Percentiles rank a stretch among this genome's conserved stretches.
These are phyloP conservation scores for Aquilaria agallochum DNA, from an alignment of 441 rosid species.

Conservation along the genomic window DNA sequence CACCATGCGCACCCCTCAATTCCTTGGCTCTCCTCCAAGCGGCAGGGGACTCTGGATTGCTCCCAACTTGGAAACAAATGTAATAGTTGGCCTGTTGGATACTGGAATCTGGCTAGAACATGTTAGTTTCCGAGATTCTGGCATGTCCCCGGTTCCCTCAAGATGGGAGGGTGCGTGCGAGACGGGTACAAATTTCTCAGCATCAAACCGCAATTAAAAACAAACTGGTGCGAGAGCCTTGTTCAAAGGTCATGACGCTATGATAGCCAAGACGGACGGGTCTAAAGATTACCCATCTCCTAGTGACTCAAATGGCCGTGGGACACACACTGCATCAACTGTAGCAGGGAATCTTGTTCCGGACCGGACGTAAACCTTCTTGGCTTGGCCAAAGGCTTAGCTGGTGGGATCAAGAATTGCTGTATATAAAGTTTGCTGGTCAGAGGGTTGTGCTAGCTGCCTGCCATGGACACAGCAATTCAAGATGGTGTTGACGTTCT, in stretches of 20 bases:
- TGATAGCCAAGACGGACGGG: slow-evolving; percentile 39
- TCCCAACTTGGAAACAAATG: slow-evolving; percentile 34
- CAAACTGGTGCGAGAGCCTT: slow-evolving; percentile 49
- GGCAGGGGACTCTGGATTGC: slow-evolving; percentile 40
- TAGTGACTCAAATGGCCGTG: slow-evolving; percentile 56
- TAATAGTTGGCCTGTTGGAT: slow-evolving; percentile 26
- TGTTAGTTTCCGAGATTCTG: slow-evolving; percentile 17
- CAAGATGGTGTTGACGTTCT: slow-evolving; percentile 42
- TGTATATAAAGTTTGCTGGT: slow-evolving; percentile 48
- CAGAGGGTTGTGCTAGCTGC: slow-evolving; percentile 16
- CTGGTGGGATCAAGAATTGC: slow-evolving; percentile 41
- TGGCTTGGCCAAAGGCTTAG: slow-evolving; percentile 41
- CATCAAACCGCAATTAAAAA: slow-evolving; percentile 43
- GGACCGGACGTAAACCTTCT: slow-evolving; percentile 25
- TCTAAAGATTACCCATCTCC: slow-evolving; percentile 52
- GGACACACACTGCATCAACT: slow-evolving; percentile 73
- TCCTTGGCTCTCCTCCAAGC: slow-evolving; percentile 41
- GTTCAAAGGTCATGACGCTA: slow-evolving; percentile 46
- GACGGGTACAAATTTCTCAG: slow-evolving; percentile 38
- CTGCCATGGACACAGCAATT: slow-evolving; percentile 45
- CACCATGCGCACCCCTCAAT: slow-evolving; percentile 50
- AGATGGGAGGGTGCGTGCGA: slow-evolving; percentile 58
- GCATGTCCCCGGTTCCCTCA: slow-evolving; percentile 39
- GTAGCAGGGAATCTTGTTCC: slow-evolving; percentile 43
- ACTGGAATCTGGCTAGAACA: slow-evolving; percentile 17